A percentile compares a stretch with the other conserved stretches of the same genome.
Evolutionary conservation across 2,329 filamentous ascomycete species (phyloP).

Genomic region (Aciculosporium take): DNA sequence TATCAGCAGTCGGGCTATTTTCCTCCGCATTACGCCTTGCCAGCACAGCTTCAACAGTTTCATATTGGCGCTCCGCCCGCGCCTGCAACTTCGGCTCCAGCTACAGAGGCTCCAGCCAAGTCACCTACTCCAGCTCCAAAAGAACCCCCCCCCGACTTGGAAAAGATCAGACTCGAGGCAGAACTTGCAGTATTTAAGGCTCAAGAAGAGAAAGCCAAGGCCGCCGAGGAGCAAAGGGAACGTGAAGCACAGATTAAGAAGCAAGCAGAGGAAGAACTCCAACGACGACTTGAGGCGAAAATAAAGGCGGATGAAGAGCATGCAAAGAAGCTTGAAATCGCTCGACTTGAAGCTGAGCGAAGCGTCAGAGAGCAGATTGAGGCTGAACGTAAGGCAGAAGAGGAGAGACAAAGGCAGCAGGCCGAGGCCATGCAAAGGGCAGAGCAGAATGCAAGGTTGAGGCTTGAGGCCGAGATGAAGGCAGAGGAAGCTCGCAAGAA

Average conservation of each 20-base stretch:
- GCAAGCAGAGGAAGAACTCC: slow-evolving; percentile 32
- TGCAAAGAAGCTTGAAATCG: slow-evolving; percentile 32
- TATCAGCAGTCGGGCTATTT: slow-evolving; percentile 23
- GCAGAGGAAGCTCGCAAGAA: slow-evolving; percentile 29
- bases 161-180: slow-evolving; percentile 47
- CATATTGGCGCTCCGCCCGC: slow-evolving; percentile 24
- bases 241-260: slow-evolving; percentile 29
- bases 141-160: slow-evolving; percentile 32
- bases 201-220: slow-evolving; percentile 30
- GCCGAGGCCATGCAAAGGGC: slow-evolving; percentile 21
- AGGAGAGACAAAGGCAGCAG: slow-evolving; percentile 26
- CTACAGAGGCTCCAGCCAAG: slow-evolving; percentile 24
- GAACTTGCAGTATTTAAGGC: slow-evolving; percentile 39
- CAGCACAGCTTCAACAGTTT: slow-evolving; percentile 22
- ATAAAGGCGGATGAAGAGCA: slow-evolving; percentile 30
- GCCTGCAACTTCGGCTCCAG: slow-evolving; percentile 17
- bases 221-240: slow-evolving; percentile 29
- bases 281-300: slow-evolving; percentile 26
- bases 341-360: slow-evolving; percentile 30
- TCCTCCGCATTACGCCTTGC: slow-evolving; percentile 8
- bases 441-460: slow-evolving; percentile 23
- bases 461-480: slow-evolving; percentile 26
- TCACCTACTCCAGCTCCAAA: slow-evolving; percentile 23
- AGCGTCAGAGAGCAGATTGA: slow-evolving; percentile 30
- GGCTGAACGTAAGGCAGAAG: slow-evolving; percentile 29